phyloP scores from a whole-genome alignment of 2,329 filamentous ascomycete genomes.

The Talaromyces piceae region DNA sequence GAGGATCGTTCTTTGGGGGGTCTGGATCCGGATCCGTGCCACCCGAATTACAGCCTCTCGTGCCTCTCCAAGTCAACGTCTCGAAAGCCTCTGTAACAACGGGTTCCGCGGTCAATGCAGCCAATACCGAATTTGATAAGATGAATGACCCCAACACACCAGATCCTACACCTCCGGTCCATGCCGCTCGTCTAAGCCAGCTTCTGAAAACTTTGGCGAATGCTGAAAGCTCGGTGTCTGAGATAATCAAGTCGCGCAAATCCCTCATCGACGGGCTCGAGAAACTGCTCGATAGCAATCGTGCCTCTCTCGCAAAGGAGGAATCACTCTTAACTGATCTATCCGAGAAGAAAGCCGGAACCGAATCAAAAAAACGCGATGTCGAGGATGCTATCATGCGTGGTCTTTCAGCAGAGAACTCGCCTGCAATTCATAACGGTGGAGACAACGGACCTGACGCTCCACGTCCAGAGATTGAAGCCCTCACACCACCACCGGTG shows the following conservation, averaged over 20 bases:
- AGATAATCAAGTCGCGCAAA: constrained; percentile 78
- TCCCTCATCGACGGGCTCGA: constrained; percentile 73
- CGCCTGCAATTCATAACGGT: constrained; percentile 38
- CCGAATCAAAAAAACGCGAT: constrained; percentile 75
- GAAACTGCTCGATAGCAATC: constrained; percentile 69
- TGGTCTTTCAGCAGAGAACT: constrained; percentile 59
- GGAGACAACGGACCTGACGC: constrained; percentile 23
- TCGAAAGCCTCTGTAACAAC: constrained; percentile 64
- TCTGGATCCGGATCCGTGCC: constrained; percentile 53
- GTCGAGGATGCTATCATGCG: constrained; percentile 90
- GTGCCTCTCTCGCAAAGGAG: constrained; percentile 61
- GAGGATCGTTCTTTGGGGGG: constrained; percentile 63
- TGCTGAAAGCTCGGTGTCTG: constrained; percentile 81
- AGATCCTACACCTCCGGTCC: constrained; percentile 75
- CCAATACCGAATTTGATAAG: constrained; percentile 77
- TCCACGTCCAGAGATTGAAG: constrained; percentile 71
- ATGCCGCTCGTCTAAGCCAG: constrained; percentile 80
- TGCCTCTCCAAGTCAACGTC: constrained; percentile 64
- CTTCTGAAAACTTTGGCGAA: constrained; percentile 83
- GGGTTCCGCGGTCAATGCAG: constrained; percentile 59
- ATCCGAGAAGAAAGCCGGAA: constrained; percentile 57
- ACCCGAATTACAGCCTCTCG: constrained; percentile 67
- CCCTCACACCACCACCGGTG: constrained; percentile 70
- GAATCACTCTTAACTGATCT: constrained; percentile 59
- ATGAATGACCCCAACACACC: constrained; percentile 63